A percentile compares a stretch with the other conserved stretches of the same genome.
phyloP scores from a whole-genome alignment of 2,329 filamentous ascomycete genomes.

The Claviceps purpurea region DNA sequence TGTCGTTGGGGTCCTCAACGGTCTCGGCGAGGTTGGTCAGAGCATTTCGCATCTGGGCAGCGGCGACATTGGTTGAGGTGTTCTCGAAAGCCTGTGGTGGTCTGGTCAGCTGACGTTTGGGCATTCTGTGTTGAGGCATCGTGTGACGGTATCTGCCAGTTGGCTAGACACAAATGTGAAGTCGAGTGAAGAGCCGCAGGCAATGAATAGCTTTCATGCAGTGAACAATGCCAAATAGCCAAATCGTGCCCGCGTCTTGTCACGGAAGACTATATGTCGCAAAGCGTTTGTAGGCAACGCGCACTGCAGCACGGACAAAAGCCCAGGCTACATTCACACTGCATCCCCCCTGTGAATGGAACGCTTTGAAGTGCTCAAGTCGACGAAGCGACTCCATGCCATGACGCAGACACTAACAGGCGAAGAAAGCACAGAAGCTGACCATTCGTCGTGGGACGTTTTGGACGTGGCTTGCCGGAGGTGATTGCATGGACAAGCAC shows the following conservation, averaged over 20 bases:
- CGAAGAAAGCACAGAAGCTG: not conserved
- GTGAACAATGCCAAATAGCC: not conserved
- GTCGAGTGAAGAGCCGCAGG: not conserved
- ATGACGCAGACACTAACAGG: not conserved
- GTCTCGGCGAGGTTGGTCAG: conserved; percentile 86
- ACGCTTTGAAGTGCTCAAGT: too few relatives aligned
- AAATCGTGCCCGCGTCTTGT: not conserved
- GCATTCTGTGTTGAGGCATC: not conserved
- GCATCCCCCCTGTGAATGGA: too few relatives aligned
- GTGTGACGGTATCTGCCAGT: not conserved
- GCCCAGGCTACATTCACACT: not conserved
- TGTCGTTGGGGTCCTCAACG: conserved; percentile 66
- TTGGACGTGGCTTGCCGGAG: not conserved
- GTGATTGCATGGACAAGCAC: not conserved
- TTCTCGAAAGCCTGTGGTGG: conserved; percentile 81
- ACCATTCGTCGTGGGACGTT: not conserved
- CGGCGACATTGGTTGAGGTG: conserved; percentile 94
- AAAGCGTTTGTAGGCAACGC: not conserved
- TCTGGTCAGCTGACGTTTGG: conserved; percentile 8
- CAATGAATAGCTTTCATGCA: not conserved
- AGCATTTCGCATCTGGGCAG: conserved; percentile 97
- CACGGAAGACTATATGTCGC: not conserved
- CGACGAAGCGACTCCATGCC: not conserved
- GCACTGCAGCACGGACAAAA: not conserved
- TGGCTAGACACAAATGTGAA: not conserved